Evolutionary conservation across 1,139 yeast genomes (phyloP), one percentile per base, ranked within the genome.

Genomic region (Petasospora fabianii): DNA sequence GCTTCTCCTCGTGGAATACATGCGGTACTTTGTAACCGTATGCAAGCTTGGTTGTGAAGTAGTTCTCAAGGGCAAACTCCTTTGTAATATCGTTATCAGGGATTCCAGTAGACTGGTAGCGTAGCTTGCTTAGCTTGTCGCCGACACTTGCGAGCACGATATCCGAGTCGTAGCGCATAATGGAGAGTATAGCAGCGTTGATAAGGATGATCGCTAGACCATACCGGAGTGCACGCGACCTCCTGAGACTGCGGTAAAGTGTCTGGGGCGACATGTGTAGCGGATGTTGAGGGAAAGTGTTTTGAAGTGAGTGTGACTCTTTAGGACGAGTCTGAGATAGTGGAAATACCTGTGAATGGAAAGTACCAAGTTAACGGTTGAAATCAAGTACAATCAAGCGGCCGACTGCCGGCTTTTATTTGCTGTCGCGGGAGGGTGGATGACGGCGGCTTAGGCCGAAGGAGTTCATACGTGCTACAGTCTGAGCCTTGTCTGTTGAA

Each of bases 161-260:
- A 21, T 31, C 32, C 13, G 37, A 22, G 16, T 44, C 44, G 36
- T 39, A 38, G 10, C 38, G 34, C 41, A 44, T 42, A 22, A 42
- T 9, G 14, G 41, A 33, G 4, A 38, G 24, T 10, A 44, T 29
- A 15, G 42, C 36, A 7, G 13, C 13, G 28, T 36, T 44, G 38
- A 42, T 28, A 13, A 39, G n/a, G 3, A 30, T 29, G 19, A 39
- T 17, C 11, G 31, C 26, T 26, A 38, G n/a, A 11, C 36, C 10
- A 15, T 24, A 36, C 28, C 32, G 39, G 10, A 36, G 34, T 5
- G 16, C 15, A 11, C 31, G 28, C 15, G 39, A 35, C 29, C 42
- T 24, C 29, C 35, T 34, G 9, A 34, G 6, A 6, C 32, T 34
- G 14, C 35, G 38, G 10, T 12, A 15, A 2, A 32, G 13, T 18